phyloP scores from a whole-genome alignment of 768 basidiomycete genomes.

The Leccinum truebloodii region DNA sequence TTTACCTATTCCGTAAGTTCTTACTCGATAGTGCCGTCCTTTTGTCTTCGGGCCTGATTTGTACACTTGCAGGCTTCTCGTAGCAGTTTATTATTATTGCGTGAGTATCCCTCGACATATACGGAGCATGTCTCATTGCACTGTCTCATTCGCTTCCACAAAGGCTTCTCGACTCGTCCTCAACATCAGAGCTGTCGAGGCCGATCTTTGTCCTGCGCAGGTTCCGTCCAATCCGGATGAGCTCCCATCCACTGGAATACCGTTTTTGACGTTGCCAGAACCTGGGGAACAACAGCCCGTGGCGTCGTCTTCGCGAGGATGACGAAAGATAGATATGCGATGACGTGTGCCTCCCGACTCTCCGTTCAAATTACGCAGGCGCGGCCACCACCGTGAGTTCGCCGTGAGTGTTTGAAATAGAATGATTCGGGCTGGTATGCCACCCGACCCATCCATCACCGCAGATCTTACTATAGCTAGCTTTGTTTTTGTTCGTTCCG shows the following conservation, averaged over 20 bases:
- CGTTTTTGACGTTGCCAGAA: neutral
- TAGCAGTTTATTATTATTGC: constrained; percentile 23
- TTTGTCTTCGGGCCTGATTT: constrained; percentile 2
- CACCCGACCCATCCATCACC: neutral
- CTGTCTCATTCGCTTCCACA: neutral
- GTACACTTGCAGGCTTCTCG: constrained; percentile 12
- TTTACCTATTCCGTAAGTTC: constrained; percentile 18
- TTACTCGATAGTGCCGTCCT: neutral
- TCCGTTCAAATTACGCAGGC: neutral
- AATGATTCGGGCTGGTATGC: neutral
- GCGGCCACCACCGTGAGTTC: neutral
- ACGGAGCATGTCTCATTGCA: neutral
- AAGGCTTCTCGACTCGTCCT: constrained; percentile 24
- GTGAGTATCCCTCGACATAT: constrained; percentile 11
- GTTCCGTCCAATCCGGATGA: constrained; percentile 6
- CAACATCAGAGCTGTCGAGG: constrained; percentile 16
- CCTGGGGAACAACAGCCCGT: constrained; percentile 10
- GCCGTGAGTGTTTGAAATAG: neutral
- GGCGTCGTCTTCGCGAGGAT: constrained; percentile 13
- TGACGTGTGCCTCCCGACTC: neutral
- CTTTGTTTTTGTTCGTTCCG: neutral
- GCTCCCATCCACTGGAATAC: neutral
- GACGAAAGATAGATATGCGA: neutral
- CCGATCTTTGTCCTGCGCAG: constrained; percentile 2
- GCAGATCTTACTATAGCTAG: neutral